phyloP scores from a whole-genome alignment of 257 asterid genomes.

The Solanum rostratum region DNA sequence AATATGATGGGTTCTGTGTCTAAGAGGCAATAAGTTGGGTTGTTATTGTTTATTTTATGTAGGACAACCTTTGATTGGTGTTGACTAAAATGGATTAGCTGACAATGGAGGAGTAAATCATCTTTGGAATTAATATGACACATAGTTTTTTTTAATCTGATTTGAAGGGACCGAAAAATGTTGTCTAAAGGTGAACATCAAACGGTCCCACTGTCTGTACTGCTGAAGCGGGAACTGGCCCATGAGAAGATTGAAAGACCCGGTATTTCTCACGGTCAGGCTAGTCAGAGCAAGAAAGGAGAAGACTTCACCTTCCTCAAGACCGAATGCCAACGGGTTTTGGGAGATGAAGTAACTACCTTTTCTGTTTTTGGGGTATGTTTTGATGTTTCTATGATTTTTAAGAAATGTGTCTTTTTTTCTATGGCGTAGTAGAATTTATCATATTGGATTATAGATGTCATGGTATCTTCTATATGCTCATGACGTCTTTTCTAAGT shows the following conservation, averaged over 20 bases:
- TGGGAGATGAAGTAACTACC: conserved; percentile 68
- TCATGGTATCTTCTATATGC: background rate
- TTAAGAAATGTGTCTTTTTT: background rate
- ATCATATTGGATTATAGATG: background rate
- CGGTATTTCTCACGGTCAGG: conserved; percentile 47
- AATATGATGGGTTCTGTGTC: background rate
- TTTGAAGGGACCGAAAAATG: conserved; percentile 25
- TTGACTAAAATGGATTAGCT: conserved; percentile 14
- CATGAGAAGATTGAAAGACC: conserved; percentile 68
- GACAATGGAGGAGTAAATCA: conserved; percentile 11
- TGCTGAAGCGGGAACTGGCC: conserved; percentile 60
- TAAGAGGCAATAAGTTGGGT: background rate
- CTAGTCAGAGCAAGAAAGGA: conserved; percentile 71
- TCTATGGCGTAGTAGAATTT: background rate
- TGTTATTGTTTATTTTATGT: background rate
- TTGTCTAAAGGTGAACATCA: conserved; percentile 57
- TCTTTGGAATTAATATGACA: background rate
- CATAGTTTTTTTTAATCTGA: background rate
- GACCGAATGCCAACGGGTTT: conserved; percentile 54
- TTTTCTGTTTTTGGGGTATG: conserved; percentile 61
- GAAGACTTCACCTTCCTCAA: conserved; percentile 64
- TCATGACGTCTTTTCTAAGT: background rate
- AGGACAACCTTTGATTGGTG: conserved; percentile 23
- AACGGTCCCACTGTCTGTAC: conserved; percentile 56
- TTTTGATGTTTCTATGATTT: background rate